Percentiles rank a stretch among this genome's conserved stretches.
Conservation (phyloP, 768 basidiomycete species). For the Gautieria morchelliformis region DNA sequence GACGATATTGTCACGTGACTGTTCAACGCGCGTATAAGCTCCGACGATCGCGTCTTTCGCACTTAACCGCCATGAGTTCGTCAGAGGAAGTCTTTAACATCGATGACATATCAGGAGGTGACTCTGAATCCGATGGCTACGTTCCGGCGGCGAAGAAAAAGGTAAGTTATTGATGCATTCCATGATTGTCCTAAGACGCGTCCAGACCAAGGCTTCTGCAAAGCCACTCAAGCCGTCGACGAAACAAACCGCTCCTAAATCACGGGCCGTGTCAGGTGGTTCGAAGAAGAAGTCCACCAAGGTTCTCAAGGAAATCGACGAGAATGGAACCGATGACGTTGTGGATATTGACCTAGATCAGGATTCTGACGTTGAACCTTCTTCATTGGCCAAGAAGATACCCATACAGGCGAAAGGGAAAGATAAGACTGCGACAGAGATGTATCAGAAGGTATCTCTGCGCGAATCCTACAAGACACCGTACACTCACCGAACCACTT, state of each 20-base stretch:
- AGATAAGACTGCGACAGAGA: slow-evolving; percentile 87
- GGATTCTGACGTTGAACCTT: slow-evolving; percentile 30
- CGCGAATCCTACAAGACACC: background rate
- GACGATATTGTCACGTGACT: background rate
- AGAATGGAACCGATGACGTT: slow-evolving; percentile 44
- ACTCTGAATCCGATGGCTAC: slow-evolving; percentile 60
- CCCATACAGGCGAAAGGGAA: slow-evolving; percentile 31
- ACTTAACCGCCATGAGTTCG: slow-evolving; percentile 46
- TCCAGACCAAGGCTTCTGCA: slow-evolving; percentile 27
- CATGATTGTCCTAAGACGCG: background rate
- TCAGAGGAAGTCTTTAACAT: slow-evolving; percentile 64
- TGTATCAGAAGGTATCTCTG: slow-evolving; percentile 68
- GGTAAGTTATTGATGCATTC: background rate
- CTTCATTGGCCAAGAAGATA: slow-evolving; percentile 16
- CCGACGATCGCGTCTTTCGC: background rate
- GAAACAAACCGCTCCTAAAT: slow-evolving; percentile 21
- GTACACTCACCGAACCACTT: background rate
- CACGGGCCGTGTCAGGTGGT: slow-evolving; percentile 9
- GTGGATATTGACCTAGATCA: slow-evolving; percentile 30
- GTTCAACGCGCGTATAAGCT: background rate
- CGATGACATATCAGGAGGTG: slow-evolving; percentile 36
- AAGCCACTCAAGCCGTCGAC: slow-evolving; percentile 23
- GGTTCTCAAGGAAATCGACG: slow-evolving; percentile 51
- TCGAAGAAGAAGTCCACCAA: slow-evolving; percentile 41
- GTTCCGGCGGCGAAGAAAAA: slow-evolving; percentile 36